phyloP scores from a whole-genome alignment of 257 asterid genomes.

The Plectranthus barbatus region DNA sequence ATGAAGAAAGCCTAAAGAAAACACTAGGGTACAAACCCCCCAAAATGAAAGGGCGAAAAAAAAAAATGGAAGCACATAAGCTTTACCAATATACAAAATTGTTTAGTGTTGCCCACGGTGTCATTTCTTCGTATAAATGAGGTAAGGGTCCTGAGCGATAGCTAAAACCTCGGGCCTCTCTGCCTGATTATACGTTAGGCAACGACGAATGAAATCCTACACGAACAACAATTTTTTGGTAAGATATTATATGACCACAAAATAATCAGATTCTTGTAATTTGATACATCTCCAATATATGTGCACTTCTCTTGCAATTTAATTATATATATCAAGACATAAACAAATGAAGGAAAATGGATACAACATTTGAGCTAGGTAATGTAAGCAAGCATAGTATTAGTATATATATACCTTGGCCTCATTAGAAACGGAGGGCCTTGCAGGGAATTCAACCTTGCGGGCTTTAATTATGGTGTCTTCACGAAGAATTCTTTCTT shows the following conservation, averaged over 20 bases:
- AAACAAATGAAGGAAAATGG: too few relatives aligned
- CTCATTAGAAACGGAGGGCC: constrained; percentile 85
- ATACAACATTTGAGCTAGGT: background rate
- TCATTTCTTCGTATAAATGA: constrained; percentile 72
- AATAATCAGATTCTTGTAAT: too few relatives aligned
- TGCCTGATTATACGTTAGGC: constrained; percentile 78
- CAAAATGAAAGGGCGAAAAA: too few relatives aligned
- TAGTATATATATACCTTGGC: constrained; percentile 52
- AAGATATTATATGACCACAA: background rate
- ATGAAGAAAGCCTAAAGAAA: background rate
- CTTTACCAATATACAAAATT: constrained; percentile 47
- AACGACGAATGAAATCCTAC: constrained; percentile 93
- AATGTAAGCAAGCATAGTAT: background rate
- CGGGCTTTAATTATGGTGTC: constrained; percentile 46
- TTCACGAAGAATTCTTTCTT: constrained; percentile 91
- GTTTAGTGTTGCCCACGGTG: background rate
- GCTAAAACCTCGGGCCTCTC: constrained; percentile 88
- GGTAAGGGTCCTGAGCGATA: constrained; percentile 87
- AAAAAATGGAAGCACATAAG: constrained; percentile 9
- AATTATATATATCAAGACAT: too few relatives aligned
- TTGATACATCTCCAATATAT: too few relatives aligned
- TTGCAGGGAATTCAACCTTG: constrained; percentile 63
- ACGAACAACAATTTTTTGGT: background rate
- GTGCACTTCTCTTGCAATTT: too few relatives aligned
- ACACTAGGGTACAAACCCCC: background rate